These are phyloP conservation scores for Chiua sp. DNA, from an alignment of 1,284 basidiomycete genomes.

Conservation along the genomic window DNA sequence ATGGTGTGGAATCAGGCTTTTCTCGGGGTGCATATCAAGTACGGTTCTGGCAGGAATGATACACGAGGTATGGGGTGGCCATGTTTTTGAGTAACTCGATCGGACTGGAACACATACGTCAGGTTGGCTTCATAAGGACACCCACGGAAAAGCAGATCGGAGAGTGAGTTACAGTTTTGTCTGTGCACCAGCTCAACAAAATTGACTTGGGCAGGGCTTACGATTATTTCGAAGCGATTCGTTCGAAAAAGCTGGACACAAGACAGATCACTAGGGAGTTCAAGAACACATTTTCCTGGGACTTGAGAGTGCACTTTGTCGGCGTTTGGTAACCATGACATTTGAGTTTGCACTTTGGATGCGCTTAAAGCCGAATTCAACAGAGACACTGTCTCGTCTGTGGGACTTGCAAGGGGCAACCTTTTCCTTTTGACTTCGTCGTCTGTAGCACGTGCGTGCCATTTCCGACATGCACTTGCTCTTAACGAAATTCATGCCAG, in stretches of 20 bases:
- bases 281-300: constrained; percentile 43
- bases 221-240: constrained; percentile 36
- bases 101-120: neutral
- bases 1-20: constrained; percentile 38
- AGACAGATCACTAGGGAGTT: constrained; percentile 33
- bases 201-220: constrained; percentile 38
- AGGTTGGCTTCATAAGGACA: constrained; percentile 30
- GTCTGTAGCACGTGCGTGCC: constrained; percentile 32
- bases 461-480: constrained; percentile 46
- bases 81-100: neutral
- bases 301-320: constrained; percentile 42
- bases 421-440: constrained; percentile 28
- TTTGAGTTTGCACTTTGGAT: neutral
- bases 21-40: constrained; percentile 46
- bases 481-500: constrained; percentile 48
- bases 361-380: neutral
- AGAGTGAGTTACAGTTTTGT: constrained; percentile 15
- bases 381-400: constrained; percentile 51
- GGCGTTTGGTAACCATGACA: constrained; percentile 42
- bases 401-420: constrained; percentile 34
- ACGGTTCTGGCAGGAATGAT: constrained; percentile 48
- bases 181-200: neutral
- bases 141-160: constrained; percentile 31
- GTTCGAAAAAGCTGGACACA: constrained; percentile 9
- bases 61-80: constrained; percentile 31